Evolutionary conservation across 2,329 filamentous ascomycete species (phyloP), one percentile per base, ranked within the genome.

Genomic region (Dactylellina sp.): DNA sequence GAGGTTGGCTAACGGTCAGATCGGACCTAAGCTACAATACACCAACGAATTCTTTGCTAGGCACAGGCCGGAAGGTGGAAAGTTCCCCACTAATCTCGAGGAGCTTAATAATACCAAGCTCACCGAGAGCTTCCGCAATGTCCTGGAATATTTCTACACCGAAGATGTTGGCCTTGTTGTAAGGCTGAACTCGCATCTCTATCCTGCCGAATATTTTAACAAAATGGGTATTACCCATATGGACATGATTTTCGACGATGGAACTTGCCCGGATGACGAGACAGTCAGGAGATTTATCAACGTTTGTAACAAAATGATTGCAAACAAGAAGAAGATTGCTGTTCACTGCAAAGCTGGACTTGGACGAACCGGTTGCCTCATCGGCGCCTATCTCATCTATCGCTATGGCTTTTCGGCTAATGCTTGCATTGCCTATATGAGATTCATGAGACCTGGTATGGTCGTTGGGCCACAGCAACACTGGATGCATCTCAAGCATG

Each of bases 181-280:
- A 44, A 90, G 95, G 44, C 85, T 99, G 76, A 99, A 99, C 84
- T 98, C 93, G 0, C 91, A 93, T 77, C 87, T 99, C 6, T 99
- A 99, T 84, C 96, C 92, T 0, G 91, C 95, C 0, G 93, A 93
- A n/a, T 97, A 94, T 84, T 99, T 99, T 81, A 95, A 94, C 76
- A 92, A 93, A 2, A 85, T 99, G 59, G 94, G 94, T 28, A 98
- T 99, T 79, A 89, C 93, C 79, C 95, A 99, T 80, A 85, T 98
- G 42, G 95, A 99, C 83, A 99, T 99, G 95, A 98, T 99, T 79
- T 99, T 99, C 80, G 95, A 98, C 79, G 95, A 99, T 79, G 95
- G 95, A 76, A 99, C 95, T 2, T 99, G 95, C 81, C 95, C 95
- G 20, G 89, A 92, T 1, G 84, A 99, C 59, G 88, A 88, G 16